Conservation (phyloP, 192 early-diverging fungal genomes). For the Coemansia sp. region DNA sequence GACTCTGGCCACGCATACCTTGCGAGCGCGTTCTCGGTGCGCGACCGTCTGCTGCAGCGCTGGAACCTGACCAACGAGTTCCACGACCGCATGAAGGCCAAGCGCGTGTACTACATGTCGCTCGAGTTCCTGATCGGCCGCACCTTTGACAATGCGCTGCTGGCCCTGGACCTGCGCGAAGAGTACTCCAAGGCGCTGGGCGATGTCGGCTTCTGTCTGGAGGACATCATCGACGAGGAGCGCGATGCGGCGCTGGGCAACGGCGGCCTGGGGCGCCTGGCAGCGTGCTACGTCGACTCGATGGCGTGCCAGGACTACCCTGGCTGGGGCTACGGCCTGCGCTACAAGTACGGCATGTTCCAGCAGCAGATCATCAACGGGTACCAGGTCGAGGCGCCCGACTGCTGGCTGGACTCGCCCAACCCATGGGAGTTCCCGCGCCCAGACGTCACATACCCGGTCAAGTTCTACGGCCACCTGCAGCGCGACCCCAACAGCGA, state of each 20-base stretch:
- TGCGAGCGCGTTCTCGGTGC: conserved; percentile 85
- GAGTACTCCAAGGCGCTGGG: conserved; percentile 64
- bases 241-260: conserved; percentile 96
- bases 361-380: conserved; percentile 96
- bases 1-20: conserved; percentile 92
- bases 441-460: conserved; percentile 84
- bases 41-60: conserved; percentile 85
- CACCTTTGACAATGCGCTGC: conserved; percentile 95
- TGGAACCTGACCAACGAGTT: conserved; percentile 96
- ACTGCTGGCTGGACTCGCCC: conserved; percentile 95
- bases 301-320: conserved; percentile 91
- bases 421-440: conserved; percentile 98
- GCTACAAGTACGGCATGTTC: conserved; percentile 99
- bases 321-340: conserved; percentile 95
- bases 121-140: conserved; percentile 96
- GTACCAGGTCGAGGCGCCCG: conserved; percentile 90
- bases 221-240: conserved; percentile 92
- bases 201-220: conserved; percentile 86
- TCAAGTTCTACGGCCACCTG: conserved; percentile 87
- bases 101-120: conserved; percentile 97
- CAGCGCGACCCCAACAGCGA: conserved; percentile 68
- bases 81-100: conserved; percentile 68
- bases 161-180: conserved; percentile 82
- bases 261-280: conserved; percentile 94
- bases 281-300: conserved; percentile 98